Evolutionary conservation across 306 rosid genomes (phyloP), one percentile per base, ranked within the genome.

Genomic region (cucumber (Cucumis sativus)): DNA sequence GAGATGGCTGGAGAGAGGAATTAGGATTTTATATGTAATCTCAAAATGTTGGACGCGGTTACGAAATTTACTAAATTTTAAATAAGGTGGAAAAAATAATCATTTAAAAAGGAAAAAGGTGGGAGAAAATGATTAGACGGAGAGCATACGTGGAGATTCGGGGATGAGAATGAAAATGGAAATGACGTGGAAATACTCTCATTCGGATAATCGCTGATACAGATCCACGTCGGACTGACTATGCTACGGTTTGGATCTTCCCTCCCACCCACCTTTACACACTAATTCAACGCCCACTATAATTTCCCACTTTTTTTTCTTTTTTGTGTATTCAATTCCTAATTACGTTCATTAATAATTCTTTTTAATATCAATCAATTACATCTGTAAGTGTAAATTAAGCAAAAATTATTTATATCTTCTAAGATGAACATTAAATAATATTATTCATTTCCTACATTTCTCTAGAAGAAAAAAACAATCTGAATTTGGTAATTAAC

Each of bases 161-260:
- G 62, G 62, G 77, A 18, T 28, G 49, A 6, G 18, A 21, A 16
- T 8, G n/a, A 6, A 40, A 28, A 73, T 1, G 62, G 60, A 17
- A 58, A 79, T 23, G n/a, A 70, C 45, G 47, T 49, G 62, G 77
- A 40, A 68, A 2, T 43, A 4, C 6, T 1, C 5, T n/a, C 4
- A 14, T 35, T 17, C 41, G 10, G 74, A 67, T 67, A 67, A 39
- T 39, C 3, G 81, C 81, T 79, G 81, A 67, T 56, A 2, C 77
- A 45, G 37, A 49, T 69, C 67, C 81, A 57, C 77, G 71, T 69
- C 68, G 64, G 76, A 69, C 41, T 9, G 57, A 45, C 76, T 49
- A 9, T 47, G 14, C 54, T 6, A 1, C 57, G 20, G 9, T 6
- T 51, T 15, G 6, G 56, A 5, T 51, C n/a, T 51, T 16, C 33